These are phyloP conservation scores for Metarhizium brunneum DNA, from an alignment of 2,329 filamentous ascomycete species.

Conservation along the genomic window DNA sequence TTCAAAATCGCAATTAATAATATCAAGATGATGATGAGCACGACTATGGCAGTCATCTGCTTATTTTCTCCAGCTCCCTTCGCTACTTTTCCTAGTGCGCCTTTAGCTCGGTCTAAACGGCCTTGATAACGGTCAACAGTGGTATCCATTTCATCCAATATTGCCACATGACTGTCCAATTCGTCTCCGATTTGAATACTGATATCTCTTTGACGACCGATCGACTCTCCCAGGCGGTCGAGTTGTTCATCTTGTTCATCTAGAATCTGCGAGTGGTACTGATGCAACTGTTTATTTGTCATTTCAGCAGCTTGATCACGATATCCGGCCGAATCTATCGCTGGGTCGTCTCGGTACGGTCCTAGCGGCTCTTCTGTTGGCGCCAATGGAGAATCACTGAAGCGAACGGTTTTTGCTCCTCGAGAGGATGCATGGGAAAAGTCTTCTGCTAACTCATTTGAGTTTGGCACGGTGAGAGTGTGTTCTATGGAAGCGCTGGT, in stretches of 20 bases:
- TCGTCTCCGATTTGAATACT: slow-evolving; percentile 96
- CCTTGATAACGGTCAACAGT: slow-evolving; percentile 72
- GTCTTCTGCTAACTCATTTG: slow-evolving; percentile 50
- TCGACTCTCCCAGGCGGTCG: slow-evolving; percentile 77
- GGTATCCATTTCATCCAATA: slow-evolving; percentile 84
- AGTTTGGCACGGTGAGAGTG: slow-evolving; percentile 53
- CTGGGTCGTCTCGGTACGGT: slow-evolving; percentile 62
- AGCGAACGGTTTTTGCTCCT: slow-evolving; percentile 69
- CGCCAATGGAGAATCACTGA: slow-evolving; percentile 55
- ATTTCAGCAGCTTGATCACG: slow-evolving; percentile 50
- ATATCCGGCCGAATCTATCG: slow-evolving; percentile 42
- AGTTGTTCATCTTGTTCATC: slow-evolving; percentile 89
- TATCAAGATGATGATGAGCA: slow-evolving; percentile 72
- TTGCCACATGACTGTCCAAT: slow-evolving; percentile 77
- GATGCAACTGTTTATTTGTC: slow-evolving; percentile 77
- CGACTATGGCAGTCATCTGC: slow-evolving; percentile 75
- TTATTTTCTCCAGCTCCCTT: slow-evolving; percentile 73
- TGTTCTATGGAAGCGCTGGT: slow-evolving; percentile 37
- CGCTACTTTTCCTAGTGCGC: slow-evolving; percentile 61
- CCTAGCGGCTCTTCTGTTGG: slow-evolving; percentile 36
- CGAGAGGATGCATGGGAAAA: slow-evolving; percentile 52
- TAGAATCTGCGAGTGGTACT: slow-evolving; percentile 71
- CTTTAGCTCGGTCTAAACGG: slow-evolving; percentile 66
- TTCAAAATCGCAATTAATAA: slow-evolving; percentile 77
- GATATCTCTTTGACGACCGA: slow-evolving; percentile 81